These are phyloP conservation scores for Starmerella sirachaensis DNA, from an alignment of 805 yeast genomes.

Conservation along the genomic window DNA sequence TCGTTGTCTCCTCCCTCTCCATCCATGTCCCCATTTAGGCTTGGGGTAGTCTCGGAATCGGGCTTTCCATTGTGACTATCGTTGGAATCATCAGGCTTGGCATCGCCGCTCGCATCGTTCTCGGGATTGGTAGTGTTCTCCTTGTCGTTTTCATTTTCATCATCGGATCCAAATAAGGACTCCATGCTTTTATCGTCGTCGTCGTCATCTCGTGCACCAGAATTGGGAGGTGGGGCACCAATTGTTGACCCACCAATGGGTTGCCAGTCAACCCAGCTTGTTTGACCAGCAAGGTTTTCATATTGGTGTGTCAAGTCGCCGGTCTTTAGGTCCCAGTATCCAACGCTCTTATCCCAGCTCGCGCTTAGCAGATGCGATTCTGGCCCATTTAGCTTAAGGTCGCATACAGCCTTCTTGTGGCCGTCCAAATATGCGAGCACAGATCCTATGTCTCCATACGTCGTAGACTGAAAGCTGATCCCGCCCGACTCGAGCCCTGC, in stretches of 20 bases:
- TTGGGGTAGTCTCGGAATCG: conserved; percentile 6
- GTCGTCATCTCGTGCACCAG: conserved; percentile 18
- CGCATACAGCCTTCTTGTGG: conserved; percentile 68
- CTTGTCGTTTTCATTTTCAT: conserved; percentile 29
- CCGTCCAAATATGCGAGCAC: conserved; percentile 63
- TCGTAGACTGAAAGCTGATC: conserved; percentile 66
- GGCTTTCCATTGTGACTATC: conserved; percentile 30
- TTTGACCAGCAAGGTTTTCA: conserved; percentile 58
- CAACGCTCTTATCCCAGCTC: conserved; percentile 74
- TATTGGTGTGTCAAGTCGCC: conserved; percentile 45
- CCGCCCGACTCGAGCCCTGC: conserved; percentile 76
- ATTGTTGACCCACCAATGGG: conserved; percentile 19
- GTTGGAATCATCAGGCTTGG: conserved; percentile 25
- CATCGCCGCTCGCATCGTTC: conserved; percentile 13
- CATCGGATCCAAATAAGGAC: conserved; percentile 50
- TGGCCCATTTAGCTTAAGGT: conserved; percentile 45
- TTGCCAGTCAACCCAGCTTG: conserved; percentile 57
- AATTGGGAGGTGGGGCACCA: conserved; percentile 15
- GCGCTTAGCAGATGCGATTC: conserved; percentile 67
- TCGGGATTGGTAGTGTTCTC: conserved; percentile 15
- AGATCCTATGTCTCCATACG: conserved; percentile 64
- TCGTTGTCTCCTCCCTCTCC: not conserved
- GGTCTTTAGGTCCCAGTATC: conserved; percentile 75
- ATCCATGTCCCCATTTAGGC: conserved; percentile 2
- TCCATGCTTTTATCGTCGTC: conserved; percentile 31